phyloP scores from a whole-genome alignment of 2,329 filamentous ascomycete genomes.

The Aspergillus caelatus region DNA sequence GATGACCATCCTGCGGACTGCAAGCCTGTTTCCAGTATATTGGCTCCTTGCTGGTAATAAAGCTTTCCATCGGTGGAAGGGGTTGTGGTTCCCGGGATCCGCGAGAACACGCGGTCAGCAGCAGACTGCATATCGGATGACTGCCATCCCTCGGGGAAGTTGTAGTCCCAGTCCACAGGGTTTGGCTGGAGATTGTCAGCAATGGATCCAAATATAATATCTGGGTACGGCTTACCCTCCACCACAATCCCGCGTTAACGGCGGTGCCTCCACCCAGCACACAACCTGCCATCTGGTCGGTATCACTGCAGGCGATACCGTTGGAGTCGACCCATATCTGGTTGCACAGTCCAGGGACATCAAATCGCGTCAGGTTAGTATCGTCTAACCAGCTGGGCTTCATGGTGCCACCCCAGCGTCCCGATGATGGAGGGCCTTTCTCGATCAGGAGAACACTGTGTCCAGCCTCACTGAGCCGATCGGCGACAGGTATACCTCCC shows the following conservation, averaged over 20 bases:
- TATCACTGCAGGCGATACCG: slow-evolving; percentile 58
- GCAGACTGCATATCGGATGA: slow-evolving; percentile 10
- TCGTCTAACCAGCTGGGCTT: slow-evolving; percentile 61
- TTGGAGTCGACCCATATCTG: slow-evolving; percentile 68
- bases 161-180: slow-evolving; percentile 10
- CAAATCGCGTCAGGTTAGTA: slow-evolving; percentile 68
- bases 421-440: slow-evolving; percentile 64
- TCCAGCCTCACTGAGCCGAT: slow-evolving; percentile 65
- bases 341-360: slow-evolving; percentile 72
- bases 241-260: slow-evolving; percentile 13
- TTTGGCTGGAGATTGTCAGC: slow-evolving; percentile 6
- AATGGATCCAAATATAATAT: background rate
- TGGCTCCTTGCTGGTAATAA: slow-evolving; percentile 10
- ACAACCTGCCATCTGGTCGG: slow-evolving; percentile 73
- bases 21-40: slow-evolving; percentile 4
- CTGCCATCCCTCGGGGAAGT: slow-evolving; percentile 12
- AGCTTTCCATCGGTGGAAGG: slow-evolving; percentile 10
- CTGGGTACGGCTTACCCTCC: slow-evolving; percentile 1
- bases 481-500: slow-evolving; percentile 58
- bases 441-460: slow-evolving; percentile 67
- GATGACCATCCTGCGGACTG: slow-evolving; percentile 5
- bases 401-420: slow-evolving; percentile 64
- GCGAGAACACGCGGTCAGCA: slow-evolving; percentile 9
- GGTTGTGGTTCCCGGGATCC: slow-evolving; percentile 10
- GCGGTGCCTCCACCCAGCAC: slow-evolving; percentile 61